Evolutionary conservation across 2,329 filamentous ascomycete genomes (phyloP).

Genomic region (Cladobotryum mycophilum): DNA sequence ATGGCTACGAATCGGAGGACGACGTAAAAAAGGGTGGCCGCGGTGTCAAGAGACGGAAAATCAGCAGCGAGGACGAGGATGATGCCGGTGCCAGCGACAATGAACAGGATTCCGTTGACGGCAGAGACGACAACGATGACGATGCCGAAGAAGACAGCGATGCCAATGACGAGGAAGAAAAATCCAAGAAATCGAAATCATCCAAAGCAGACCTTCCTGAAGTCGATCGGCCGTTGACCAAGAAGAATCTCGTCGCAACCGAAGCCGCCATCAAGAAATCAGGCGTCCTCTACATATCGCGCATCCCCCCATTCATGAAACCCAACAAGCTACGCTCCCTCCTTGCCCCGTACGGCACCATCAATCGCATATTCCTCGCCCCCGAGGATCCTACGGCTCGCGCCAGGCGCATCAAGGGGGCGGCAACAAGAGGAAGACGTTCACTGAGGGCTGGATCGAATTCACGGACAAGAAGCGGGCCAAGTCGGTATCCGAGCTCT

Average conservation of each 20-base stretch:
- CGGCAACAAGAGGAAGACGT: constrained; percentile 79
- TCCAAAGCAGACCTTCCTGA: constrained; percentile 36
- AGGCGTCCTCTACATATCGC: constrained; percentile 76
- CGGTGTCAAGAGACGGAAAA: constrained; percentile 57
- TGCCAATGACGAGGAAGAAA: constrained; percentile 10
- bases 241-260: constrained; percentile 62
- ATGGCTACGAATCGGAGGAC: constrained; percentile 62
- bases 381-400: constrained; percentile 66
- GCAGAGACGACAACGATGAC: constrained; percentile 18
- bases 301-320: constrained; percentile 85
- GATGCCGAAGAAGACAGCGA: constrained; percentile 19
- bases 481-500: constrained; percentile 65
- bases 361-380: constrained; percentile 73
- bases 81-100: constrained; percentile 26
- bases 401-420: constrained; percentile 61
- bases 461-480: constrained; percentile 71
- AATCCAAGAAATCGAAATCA: constrained; percentile 22
- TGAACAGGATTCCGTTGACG: constrained; percentile 25
- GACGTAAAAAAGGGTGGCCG: constrained; percentile 61
- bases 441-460: constrained; percentile 81
- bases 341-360: constrained; percentile 65
- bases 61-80: constrained; percentile 36
- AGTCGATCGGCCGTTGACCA: constrained; percentile 49
- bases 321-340: constrained; percentile 69
- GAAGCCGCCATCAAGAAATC: constrained; percentile 63